These are phyloP conservation scores for Panellus pusillus DNA, from an alignment of 768 basidiomycete species.

Conservation along the genomic window DNA sequence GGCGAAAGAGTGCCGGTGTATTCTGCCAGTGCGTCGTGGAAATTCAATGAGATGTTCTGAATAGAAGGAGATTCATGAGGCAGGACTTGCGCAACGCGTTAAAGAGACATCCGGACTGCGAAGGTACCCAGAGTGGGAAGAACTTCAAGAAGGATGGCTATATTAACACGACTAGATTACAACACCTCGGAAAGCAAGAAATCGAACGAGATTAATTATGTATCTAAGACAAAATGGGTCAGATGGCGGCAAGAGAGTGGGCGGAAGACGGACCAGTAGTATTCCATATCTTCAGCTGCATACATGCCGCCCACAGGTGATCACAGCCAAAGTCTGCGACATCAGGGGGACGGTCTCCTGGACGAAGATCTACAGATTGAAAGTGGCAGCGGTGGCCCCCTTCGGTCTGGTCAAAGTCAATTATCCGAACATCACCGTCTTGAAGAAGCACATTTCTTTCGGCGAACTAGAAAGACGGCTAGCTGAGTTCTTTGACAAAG, in stretches of 20 bases:
- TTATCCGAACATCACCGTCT: conserved; percentile 38
- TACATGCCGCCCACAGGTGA: conserved; percentile 33
- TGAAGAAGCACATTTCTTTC: conserved; percentile 40
- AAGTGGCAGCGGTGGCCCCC: conserved; percentile 31
- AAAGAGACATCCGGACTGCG: too few relatives aligned
- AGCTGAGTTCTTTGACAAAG: not conserved
- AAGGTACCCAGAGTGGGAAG: too few relatives aligned
- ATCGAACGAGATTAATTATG: not conserved
- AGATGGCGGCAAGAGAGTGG: not conserved
- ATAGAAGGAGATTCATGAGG: too few relatives aligned
- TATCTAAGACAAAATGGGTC: not conserved
- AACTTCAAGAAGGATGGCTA: too few relatives aligned
- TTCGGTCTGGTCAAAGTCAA: conserved; percentile 37
- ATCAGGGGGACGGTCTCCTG: conserved; percentile 27
- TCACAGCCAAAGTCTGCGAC: conserved; percentile 33
- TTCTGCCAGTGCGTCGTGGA: too few relatives aligned
- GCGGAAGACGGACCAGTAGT: conserved; percentile 9
- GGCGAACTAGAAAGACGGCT: conserved; percentile 28
- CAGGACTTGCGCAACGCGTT: too few relatives aligned
- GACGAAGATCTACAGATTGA: conserved; percentile 28
- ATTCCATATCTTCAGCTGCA: conserved; percentile 32
- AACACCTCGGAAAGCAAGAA: too few relatives aligned
- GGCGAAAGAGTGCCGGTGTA: too few relatives aligned
- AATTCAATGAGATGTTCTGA: too few relatives aligned
- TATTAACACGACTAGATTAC: not conserved